A percentile compares a stretch with the other conserved stretches of the same genome.
phyloP scores from a whole-genome alignment of 768 basidiomycete genomes.

The Tylopilus rubrobrunneus region DNA sequence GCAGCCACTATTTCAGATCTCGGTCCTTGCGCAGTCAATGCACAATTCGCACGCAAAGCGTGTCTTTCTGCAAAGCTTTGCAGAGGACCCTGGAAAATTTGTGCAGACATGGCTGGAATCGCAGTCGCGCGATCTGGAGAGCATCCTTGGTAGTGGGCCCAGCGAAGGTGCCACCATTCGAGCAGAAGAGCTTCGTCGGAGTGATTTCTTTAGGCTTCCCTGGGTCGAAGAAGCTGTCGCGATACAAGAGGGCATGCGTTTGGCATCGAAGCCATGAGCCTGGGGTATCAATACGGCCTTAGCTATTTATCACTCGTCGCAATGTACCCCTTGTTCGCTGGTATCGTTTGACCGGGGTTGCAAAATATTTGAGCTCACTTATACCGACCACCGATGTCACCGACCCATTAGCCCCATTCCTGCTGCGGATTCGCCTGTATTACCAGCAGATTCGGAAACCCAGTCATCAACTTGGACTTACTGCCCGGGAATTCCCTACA shows the following conservation, averaged over 20 bases:
- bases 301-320: no score
- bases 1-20: constrained; percentile 49
- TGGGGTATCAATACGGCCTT: no score
- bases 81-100: constrained; percentile 72
- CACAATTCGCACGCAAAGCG: constrained; percentile 85
- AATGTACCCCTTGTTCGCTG: no score
- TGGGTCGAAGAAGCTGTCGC: constrained; percentile 91
- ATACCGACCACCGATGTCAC: no score
- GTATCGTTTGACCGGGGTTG: no score
- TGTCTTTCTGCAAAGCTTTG: constrained; percentile 81
- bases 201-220: constrained; percentile 87
- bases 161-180: constrained; percentile 73
- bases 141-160: constrained; percentile 82
- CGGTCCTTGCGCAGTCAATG: constrained; percentile 75
- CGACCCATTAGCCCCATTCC: no score
- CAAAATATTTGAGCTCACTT: no score
- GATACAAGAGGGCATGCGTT: constrained; percentile 75
- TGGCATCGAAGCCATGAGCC: constrained; percentile 55
- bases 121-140: constrained; percentile 88
- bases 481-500: background rate
- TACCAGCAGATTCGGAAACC: constrained; percentile 5
- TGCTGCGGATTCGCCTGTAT: background rate
- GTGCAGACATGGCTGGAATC: constrained; percentile 90
- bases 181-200: constrained; percentile 84
- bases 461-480: background rate